Evolutionary conservation across 179 eudicot species (phyloP).

Genomic region (Beta macrorhiza): DNA sequence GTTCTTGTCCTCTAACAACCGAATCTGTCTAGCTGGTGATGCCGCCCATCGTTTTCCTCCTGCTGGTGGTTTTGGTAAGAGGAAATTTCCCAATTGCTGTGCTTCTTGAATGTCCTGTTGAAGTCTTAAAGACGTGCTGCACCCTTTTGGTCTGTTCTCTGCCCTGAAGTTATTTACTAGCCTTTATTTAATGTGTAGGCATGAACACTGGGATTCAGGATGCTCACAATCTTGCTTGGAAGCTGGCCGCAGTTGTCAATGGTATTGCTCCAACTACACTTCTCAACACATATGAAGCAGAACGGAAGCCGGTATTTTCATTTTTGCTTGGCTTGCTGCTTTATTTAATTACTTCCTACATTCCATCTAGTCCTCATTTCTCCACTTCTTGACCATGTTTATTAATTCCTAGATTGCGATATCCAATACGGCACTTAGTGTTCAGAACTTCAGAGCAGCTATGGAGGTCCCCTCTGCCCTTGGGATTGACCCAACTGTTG

Average conservation of each 20-base stretch:
- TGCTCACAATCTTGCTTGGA: constrained; percentile 98
- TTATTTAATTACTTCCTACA: not conserved
- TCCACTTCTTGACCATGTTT: constrained; percentile 8
- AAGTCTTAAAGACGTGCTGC: not conserved
- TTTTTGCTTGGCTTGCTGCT: constrained; percentile 22
- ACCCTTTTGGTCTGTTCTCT: constrained; percentile 2
- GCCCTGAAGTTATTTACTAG: constrained; percentile 1
- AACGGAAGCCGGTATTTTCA: constrained; percentile 71
- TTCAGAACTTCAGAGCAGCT: constrained; percentile 90
- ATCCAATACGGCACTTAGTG: constrained; percentile 76
- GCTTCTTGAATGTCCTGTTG: not conserved
- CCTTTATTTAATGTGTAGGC: constrained; percentile 47
- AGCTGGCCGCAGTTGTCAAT: constrained; percentile 68
- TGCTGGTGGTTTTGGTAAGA: constrained; percentile 95
- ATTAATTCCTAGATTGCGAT: constrained; percentile 64
- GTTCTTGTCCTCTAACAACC: constrained; percentile 52
- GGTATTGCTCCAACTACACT: constrained; percentile 63
- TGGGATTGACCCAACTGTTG: constrained; percentile 85
- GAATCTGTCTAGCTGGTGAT: constrained; percentile 81
- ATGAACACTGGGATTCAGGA: constrained; percentile 99
- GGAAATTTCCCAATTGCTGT: constrained; percentile 6
- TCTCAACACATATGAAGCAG: constrained; percentile 78
- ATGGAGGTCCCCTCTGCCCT: constrained; percentile 96
- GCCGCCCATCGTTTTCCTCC: constrained; percentile 99
- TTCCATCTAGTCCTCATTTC: not conserved